Base-by-base conservation (phyloP, 345 rosid species). In the Lenwebbia sp. region DNA sequence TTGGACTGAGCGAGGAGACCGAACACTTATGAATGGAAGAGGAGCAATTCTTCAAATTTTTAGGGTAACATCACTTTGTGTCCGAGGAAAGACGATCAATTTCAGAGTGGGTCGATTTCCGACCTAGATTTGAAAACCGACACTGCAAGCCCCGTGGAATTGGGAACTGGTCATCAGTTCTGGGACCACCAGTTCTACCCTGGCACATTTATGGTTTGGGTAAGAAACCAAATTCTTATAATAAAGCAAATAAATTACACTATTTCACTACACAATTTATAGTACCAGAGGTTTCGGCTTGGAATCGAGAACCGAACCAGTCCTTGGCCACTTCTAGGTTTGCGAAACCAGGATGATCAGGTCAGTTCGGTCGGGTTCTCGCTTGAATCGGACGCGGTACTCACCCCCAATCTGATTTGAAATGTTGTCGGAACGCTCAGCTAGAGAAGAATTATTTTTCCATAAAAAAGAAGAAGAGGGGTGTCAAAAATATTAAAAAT, bases 301-400 rank as follows among this genome's bases (percentile, higher is more conserved):
- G 9, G 37, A 6, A n/a, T n/a, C 11, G 37, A 60, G 19, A n/a
- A 60, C 9, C 9, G 3, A 60, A 28, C 30, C 17, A 9, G 19
- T 60, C 37, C 9, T 60, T 60, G 7, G 21, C 37, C 2, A 1
- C 13, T 60, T 60, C 37, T 28, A n/a, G 37, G 7, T n/a, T 60
- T 60, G 22, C 19, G 8, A 0, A 14, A 62, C 21, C 17, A 5
- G 7, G 0, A 62, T 0, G 12, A 28, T 6, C 2, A 62, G 9
- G 40, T 62, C 1, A 0, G 40, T 62, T 28, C 19, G 30, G 2
- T 62, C 22, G 0, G 0, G 15, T 62, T 17, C 9, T 10, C 40
- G 15, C 15, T 62, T 62, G 40, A 62, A 62, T 28, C 3, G 8
- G 0, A 3, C 1, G 14, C 0, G 5, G 40, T 62, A 40, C 75